phyloP scores from a whole-genome alignment of 2,329 filamentous ascomycete genomes.

The Salinomyces thailandicus region DNA sequence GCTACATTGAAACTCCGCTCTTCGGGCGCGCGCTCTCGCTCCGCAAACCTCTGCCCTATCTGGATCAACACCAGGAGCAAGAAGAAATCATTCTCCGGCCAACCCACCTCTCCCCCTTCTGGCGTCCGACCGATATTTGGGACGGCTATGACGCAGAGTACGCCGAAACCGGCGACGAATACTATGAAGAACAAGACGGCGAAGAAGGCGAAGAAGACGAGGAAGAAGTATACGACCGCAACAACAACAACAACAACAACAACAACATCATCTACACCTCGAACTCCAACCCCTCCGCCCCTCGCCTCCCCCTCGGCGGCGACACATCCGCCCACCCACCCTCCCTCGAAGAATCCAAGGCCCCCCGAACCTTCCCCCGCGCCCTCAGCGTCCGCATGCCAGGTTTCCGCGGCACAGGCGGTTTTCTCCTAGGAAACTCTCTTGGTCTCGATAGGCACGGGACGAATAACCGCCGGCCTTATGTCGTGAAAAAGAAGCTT shows the following conservation, averaged over 20 bases:
- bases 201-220: no score
- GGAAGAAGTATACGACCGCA: no score
- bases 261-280: no score
- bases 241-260: no score
- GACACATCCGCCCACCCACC: conserved; percentile 34
- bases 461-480: conserved; percentile 33
- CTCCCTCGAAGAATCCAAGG: conserved; percentile 3
- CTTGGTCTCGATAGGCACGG: conserved; percentile 43
- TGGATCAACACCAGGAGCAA: background rate
- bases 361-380: conserved; percentile 15
- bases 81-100: conserved; percentile 20
- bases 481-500: conserved; percentile 21
- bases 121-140: conserved; percentile 55
- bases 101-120: conserved; percentile 47
- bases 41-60: conserved; percentile 5
- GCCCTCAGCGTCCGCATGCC: conserved; percentile 26
- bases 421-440: conserved; percentile 45
- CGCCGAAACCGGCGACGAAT: conserved; percentile 29
- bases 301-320: conserved; percentile 32
- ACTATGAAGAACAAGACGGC: conserved; percentile 19
- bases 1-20: conserved; percentile 31
- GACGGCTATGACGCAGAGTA: conserved; percentile 41
- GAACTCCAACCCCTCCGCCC: background rate
- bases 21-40: conserved; percentile 21
- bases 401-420: conserved; percentile 32